phyloP scores from a whole-genome alignment of 2,329 filamentous ascomycete species.

The Epichloe sp. region DNA sequence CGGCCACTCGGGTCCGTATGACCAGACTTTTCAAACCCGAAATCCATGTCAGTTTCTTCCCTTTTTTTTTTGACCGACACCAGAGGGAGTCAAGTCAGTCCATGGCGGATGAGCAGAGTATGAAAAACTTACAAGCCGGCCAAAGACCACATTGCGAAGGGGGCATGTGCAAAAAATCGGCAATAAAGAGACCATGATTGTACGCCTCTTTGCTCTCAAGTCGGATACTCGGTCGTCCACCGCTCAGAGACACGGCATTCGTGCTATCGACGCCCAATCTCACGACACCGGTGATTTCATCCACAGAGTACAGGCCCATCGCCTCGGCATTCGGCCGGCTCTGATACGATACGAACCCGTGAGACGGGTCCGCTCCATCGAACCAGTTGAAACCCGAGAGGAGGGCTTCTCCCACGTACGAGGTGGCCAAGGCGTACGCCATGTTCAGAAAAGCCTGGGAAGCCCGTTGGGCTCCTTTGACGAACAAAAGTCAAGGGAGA shows the following conservation, averaged over 20 bases:
- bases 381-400: slow-evolving; percentile 37
- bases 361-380: slow-evolving; percentile 43
- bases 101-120: slow-evolving; percentile 1
- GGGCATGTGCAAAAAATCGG: slow-evolving; percentile 64
- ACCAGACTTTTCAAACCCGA: slow-evolving; percentile 28
- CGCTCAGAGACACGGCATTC: slow-evolving; percentile 21
- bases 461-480: background rate
- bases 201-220: slow-evolving; percentile 52
- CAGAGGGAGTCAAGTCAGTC: background rate
- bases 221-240: slow-evolving; percentile 47
- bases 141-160: slow-evolving; percentile 56
- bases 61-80: background rate
- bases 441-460: slow-evolving; percentile 7
- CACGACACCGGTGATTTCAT: slow-evolving; percentile 28
- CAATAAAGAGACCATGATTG: slow-evolving; percentile 54
- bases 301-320: slow-evolving; percentile 28
- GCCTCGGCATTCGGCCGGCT: slow-evolving; percentile 25
- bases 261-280: slow-evolving; percentile 31
- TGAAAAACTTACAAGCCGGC: slow-evolving; percentile 45
- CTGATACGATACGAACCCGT: slow-evolving; percentile 53
- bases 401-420: slow-evolving; percentile 29
- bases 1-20: slow-evolving; percentile 47
- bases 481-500: background rate
- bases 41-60: background rate
- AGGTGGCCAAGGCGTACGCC: slow-evolving; percentile 29